A percentile compares a stretch with the other conserved stretches of the same genome.
Conservation (phyloP, 2,329 filamentous ascomycete species). For the Claviceps arundinis region DNA sequence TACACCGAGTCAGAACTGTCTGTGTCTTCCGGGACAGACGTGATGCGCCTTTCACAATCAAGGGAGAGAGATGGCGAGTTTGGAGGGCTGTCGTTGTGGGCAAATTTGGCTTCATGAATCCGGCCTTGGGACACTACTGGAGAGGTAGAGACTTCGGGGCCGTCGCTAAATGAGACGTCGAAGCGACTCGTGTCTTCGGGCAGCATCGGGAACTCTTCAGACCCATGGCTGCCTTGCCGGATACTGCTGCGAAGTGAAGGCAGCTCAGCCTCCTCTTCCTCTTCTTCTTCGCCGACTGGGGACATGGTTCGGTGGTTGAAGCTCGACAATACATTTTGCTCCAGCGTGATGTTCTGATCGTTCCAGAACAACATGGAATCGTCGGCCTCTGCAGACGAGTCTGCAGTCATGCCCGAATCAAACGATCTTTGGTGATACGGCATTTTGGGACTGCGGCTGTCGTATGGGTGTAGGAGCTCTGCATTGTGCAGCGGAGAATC, state of each 20-base stretch:
- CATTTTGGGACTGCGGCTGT: background rate
- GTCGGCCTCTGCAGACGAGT: slow-evolving; percentile 2
- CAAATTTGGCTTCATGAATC: slow-evolving; percentile 20
- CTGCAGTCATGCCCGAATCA: background rate
- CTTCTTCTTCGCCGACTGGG: slow-evolving; percentile 8
- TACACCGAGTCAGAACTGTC: slow-evolving; percentile 18
- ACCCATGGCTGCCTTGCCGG: slow-evolving; percentile 19
- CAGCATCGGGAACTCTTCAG: slow-evolving; percentile 25
- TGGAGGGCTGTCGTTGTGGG: slow-evolving; percentile 30
- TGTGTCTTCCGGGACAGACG: slow-evolving; percentile 24
- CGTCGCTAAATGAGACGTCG: slow-evolving; percentile 27
- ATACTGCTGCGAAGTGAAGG: slow-evolving; percentile 20
- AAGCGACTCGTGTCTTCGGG: slow-evolving; percentile 25
- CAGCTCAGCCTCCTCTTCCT: slow-evolving; percentile 20
- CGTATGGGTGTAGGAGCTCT: background rate
- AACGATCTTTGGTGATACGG: background rate
- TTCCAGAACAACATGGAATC: background rate
- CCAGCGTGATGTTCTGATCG: background rate
- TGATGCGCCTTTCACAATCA: slow-evolving; percentile 15
- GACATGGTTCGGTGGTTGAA: slow-evolving; percentile 9
- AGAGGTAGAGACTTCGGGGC: slow-evolving; percentile 30
- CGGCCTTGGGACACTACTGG: slow-evolving; percentile 19
- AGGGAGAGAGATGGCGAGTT: slow-evolving; percentile 31
- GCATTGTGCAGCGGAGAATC: background rate
- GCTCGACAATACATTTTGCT: slow-evolving; percentile 6